Conservation (phyloP, 2,329 filamentous ascomycete species). For the Myriosclerotinia scirpicola region DNA sequence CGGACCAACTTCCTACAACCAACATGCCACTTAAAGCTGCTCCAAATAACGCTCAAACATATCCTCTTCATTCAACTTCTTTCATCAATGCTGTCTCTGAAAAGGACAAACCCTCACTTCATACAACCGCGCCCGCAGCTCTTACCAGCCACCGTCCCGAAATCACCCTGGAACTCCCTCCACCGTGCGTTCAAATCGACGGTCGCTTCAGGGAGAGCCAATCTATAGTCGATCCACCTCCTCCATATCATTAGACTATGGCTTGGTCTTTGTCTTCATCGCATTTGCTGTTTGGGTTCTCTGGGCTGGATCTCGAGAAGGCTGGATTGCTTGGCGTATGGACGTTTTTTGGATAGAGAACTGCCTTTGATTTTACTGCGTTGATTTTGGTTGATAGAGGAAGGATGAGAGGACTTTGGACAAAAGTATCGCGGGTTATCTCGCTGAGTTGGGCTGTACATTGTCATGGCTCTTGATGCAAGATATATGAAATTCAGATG, state of each 20-base stretch:
- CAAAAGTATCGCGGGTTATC: no score
- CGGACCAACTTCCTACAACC: background rate
- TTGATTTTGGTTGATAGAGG: background rate
- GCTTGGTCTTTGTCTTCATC: background rate
- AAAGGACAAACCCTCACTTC: background rate
- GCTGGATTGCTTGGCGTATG: background rate
- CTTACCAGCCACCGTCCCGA: no score
- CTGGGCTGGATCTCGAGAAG: background rate
- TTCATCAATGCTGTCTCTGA: rapidly evolving
- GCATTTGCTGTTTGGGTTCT: background rate
- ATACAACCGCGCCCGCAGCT: background rate
- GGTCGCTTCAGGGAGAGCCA: background rate
- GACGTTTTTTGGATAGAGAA: background rate
- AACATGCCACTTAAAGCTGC: background rate
- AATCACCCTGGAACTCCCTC: background rate
- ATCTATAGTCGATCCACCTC: background rate
- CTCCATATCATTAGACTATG: background rate
- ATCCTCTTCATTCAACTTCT: rapidly evolving
- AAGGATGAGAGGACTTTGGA: background rate
- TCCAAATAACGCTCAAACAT: background rate
- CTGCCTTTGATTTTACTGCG: background rate
- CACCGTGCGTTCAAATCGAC: background rate
- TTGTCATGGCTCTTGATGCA: background rate
- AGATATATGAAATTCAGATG: background rate
- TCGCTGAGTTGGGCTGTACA: background rate